Evolutionary conservation across 352 stramenopile genomes (phyloP), one percentile per base, ranked within the genome.

Genomic region (Globisporangium polare): DNA sequence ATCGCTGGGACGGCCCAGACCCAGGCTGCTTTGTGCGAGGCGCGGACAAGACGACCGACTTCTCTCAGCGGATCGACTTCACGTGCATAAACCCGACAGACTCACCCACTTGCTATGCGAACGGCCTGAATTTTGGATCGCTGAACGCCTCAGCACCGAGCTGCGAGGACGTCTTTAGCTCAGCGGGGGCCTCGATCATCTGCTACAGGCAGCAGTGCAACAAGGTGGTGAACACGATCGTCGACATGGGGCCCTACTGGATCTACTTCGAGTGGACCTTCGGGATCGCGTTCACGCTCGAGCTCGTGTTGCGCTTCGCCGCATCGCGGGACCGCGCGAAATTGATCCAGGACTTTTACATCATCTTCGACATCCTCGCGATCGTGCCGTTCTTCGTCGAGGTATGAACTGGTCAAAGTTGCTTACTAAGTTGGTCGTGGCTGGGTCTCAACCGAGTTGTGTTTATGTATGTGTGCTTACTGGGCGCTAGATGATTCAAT

Each of bases 221-320:
- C 13, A 50, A 60, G 1, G 64, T 41, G 1, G 64, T 41, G 47
- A 35, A 52, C 9, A 73, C 74, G 39, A 61, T 84, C 15, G 52
- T 83, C 43, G 73, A 89, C 53, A 91, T 93, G 84, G 71, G 75
- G 20, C 73, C 74, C 15, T 80, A 88, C 39, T 93, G 84, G 84
- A 84, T 91, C 52, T 90, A 84, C 58, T 78, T 91, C 37, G 85
- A 94, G 49, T 89, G 71, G 72, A 68, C 65, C 7, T 90, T 92
- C 43, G 83, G 80, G 0, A 49, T 82, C 4, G 31, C 66, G 5
- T 94, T 94, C 56, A 72, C 72, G 41, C 5, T 68, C n/a, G 83
- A 94, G 46, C 62, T 90, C 27, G 39, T 69, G 9, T 56, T 92
- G 12, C 80, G 80, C 1, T 85, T 90, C 54, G 84, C 79, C 49